A percentile compares a stretch with the other conserved stretches of the same genome.
These are phyloP conservation scores for Letharia lupina DNA, from an alignment of 495 filamentous ascomycete genomes.

Conservation along the genomic window DNA sequence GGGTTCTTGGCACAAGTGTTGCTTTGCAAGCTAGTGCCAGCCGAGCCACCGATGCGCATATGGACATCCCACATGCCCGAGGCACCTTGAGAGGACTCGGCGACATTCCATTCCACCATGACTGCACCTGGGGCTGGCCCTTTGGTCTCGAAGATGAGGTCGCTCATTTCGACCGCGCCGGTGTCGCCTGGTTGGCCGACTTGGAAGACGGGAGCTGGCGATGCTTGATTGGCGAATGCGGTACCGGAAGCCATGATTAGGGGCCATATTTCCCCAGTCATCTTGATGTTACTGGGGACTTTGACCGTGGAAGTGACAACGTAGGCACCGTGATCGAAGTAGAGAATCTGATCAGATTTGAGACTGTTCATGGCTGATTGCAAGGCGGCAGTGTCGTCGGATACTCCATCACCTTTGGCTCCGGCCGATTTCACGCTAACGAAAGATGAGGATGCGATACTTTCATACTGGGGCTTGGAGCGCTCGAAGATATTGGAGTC, in stretches of 20 bases:
- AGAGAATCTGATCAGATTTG: conserved; percentile 58
- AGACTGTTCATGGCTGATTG: conserved; percentile 63
- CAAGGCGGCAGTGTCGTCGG: conserved; percentile 54
- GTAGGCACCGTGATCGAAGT: conserved; percentile 89
- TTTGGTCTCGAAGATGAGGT: conserved; percentile 71
- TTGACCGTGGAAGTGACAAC: conserved; percentile 75
- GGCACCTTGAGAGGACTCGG: conserved; percentile 56
- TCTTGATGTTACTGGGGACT: conserved; percentile 66
- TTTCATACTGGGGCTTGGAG: conserved; percentile 67
- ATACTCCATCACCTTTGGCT: conserved; percentile 65
- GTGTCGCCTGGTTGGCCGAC: conserved; percentile 71
- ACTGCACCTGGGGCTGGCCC: conserved; percentile 78
- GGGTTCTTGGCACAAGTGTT: conserved; percentile 68
- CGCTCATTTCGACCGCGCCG: conserved; percentile 75
- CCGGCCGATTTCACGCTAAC: conserved; percentile 68
- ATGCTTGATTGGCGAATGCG: conserved; percentile 56
- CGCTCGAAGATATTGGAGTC: conserved; percentile 54
- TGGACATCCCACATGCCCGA: conserved; percentile 89
- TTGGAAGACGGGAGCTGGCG: conserved; percentile 61
- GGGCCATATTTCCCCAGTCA: conserved; percentile 88
- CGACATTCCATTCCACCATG: conserved; percentile 86
- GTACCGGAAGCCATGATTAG: conserved; percentile 74
- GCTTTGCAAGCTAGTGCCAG: conserved; percentile 72
- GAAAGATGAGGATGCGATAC: conserved; percentile 48
- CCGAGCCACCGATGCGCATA: conserved; percentile 71